Evolutionary conservation across 352 stramenopile species (phyloP), one percentile per base, ranked within the genome.

Genomic region (Thalassiosira mediterranea): DNA sequence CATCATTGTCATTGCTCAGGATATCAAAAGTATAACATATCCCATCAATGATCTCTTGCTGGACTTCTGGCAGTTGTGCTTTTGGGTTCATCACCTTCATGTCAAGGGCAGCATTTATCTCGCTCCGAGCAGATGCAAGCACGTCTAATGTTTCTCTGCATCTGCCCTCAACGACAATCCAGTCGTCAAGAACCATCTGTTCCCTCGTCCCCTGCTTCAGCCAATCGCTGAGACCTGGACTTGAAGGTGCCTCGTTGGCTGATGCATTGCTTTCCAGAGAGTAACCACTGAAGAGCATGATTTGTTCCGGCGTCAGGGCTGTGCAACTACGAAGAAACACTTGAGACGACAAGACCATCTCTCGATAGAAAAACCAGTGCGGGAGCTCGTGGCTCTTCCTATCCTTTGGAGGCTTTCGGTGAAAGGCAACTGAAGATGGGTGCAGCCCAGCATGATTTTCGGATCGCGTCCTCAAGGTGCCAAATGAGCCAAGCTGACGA

Each of bases 291-390:
- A 76, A 76, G 7, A 76, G 32, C 1, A 69, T 7, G 21, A 76
- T 52, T 53, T 76, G 66, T 34, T 63, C 56, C 1, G 66, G 66
- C n/a, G 21, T 59, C 34, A 76, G 32, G 29, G 56, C 66, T 32
- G 66, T 63, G 17, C 66, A 76, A 1, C 46, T 58, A 38, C 66
- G 47, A 15, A 76, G 38, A 40, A 76, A 76, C 0, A 76, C 66
- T 40, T 76, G 66, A 4, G 66, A 76, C 0, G 44, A 57, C 4
- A 76, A 21, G 1, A 76, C 66, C 66, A 76, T 76, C 37, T 76
- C 66, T 37, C 48, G 44, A 28, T 76, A 76, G 11, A 68, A 56
- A 38, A 56, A 68, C 66, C 66, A 76, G 4, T 15, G 0, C 32
- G 56, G 54, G 17, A 68, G 46, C 19, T 34, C 25, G 19, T 29